phyloP scores from a whole-genome alignment of 1,139 yeast species.

The Kluyveromyces sp. region DNA sequence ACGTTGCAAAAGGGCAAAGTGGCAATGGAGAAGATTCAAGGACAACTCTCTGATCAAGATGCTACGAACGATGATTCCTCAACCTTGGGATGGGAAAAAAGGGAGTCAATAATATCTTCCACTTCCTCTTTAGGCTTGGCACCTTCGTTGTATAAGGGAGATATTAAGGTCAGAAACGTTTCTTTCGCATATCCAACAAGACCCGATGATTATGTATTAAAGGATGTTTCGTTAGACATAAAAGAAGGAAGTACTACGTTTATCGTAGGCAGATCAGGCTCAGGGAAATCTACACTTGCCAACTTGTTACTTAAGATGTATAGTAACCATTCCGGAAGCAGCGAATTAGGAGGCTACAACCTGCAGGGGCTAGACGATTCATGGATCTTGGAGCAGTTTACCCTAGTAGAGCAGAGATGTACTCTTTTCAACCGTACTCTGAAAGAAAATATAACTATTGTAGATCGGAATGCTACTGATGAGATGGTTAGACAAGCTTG shows the following conservation, averaged over 20 bases:
- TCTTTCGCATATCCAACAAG: slow-evolving; percentile 57
- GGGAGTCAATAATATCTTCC: background rate
- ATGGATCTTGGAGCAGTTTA: slow-evolving; percentile 58
- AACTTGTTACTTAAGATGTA: slow-evolving; percentile 57
- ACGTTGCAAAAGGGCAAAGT: slow-evolving; percentile 56
- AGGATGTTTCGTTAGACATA: slow-evolving; percentile 40
- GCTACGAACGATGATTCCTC: background rate
- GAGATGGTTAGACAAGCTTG: slow-evolving; percentile 40
- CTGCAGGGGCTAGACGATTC: slow-evolving; percentile 36
- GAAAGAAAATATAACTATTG: slow-evolving; percentile 53
- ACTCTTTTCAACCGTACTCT: slow-evolving; percentile 58
- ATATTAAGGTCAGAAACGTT: slow-evolving; percentile 45
- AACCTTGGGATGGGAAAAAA: background rate
- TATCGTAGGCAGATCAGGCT: slow-evolving; percentile 79
- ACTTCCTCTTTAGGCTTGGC: slow-evolving; percentile 17
- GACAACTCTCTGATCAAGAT: slow-evolving; percentile 14
- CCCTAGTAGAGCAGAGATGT: slow-evolving; percentile 67
- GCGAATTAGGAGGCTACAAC: slow-evolving; percentile 49
- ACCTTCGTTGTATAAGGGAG: slow-evolving; percentile 36
- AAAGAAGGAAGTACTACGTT: slow-evolving; percentile 45
- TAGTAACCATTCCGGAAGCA: slow-evolving; percentile 37
- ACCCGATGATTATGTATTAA: slow-evolving; percentile 37
- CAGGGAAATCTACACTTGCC: slow-evolving; percentile 83
- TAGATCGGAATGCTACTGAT: slow-evolving; percentile 24
- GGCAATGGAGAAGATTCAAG: slow-evolving; percentile 40